A percentile compares a stretch with the other conserved stretches of the same genome.
Evolutionary conservation across 169 alveolate genomes (phyloP).

Genomic region (Eimeria praecox): DNA sequence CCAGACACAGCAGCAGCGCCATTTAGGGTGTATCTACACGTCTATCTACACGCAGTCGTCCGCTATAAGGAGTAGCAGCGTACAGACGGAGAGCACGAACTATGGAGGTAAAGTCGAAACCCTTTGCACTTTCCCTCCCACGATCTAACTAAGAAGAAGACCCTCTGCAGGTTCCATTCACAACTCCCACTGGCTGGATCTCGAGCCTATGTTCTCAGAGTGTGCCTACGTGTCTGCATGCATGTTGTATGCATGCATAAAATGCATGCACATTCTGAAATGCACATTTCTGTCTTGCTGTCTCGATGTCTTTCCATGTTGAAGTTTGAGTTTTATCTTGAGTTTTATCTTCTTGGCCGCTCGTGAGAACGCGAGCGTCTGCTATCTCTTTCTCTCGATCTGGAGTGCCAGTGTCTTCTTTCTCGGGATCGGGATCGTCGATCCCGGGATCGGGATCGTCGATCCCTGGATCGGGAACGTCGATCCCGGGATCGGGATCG

Average conservation of each 20-base stretch:
- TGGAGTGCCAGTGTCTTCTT: background rate
- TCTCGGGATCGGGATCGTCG: background rate
- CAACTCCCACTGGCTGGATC: background rate
- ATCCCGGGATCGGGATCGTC: slow-evolving; percentile 37
- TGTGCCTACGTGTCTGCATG: no score
- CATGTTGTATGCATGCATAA: background rate
- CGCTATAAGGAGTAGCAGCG: background rate
- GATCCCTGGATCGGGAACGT: slow-evolving; percentile 26
- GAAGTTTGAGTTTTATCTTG: no score
- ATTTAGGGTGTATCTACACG: background rate
- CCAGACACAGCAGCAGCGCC: background rate
- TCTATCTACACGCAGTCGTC: background rate
- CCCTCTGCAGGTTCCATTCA: background rate
- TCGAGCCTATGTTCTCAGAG: no score
- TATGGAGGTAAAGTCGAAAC: background rate
- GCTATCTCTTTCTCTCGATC: slow-evolving; percentile 43
- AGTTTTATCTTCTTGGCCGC: background rate
- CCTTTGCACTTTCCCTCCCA: background rate
- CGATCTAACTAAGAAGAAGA: background rate
- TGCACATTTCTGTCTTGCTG: background rate
- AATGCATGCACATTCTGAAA: background rate
- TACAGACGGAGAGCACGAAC: background rate
- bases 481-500: slow-evolving; percentile 47
- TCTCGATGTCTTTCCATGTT: background rate
- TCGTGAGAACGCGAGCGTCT: slow-evolving; percentile 61